Base-by-base conservation (phyloP, 495 filamentous ascomycete genomes). In the Hypoxylon intermedium region DNA sequence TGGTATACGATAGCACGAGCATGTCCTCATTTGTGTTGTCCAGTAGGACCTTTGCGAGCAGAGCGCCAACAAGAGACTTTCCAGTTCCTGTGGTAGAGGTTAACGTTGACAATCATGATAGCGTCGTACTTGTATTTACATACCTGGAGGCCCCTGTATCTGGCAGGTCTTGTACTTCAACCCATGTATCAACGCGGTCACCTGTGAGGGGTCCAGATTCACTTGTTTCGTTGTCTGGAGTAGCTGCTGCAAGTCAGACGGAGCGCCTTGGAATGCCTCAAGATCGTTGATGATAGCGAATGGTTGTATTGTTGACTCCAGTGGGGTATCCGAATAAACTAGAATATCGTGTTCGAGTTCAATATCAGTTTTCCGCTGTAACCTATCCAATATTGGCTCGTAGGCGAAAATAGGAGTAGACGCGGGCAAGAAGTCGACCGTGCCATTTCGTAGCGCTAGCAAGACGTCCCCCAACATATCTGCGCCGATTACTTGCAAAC, bases 61-160 rank as follows among this genome's bases (percentile, higher is more conserved):
- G 71, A 0, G 88, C 85, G 0, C 91, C 90, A 26, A 91, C 83
- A 55, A 92, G 90, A 0, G 88, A 90, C 52, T 93, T 93, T 4
- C 91, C 90, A 2, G 89, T 93, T 2, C 89, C 89, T 90, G 38
- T 9, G 53, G 44, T 24, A 38, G 2, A 23, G 5, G 9, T 67
- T 28, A 61, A 63, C 18, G 54, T 58, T 34, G 31, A 43, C 2
- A 44, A 12, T 7, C 16, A 18, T 21, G 24, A 6, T 59, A 9
- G 18, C 18, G 2, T 9, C 1, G 30, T 26, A 5, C 1, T 40
- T 34, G 30, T 11, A 3, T 13, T 4, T 49, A 54, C 75, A 38
- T 77, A 88, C 88, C 89, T 72, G 90, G 90, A 0, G 90, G 89
- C 0, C 90, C 90, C 72, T 93, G 89, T 11, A 92, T 87, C 1